Evolutionary conservation across 1,139 yeast species (phyloP).

Genomic region (Sugiyamaella paludigena): DNA sequence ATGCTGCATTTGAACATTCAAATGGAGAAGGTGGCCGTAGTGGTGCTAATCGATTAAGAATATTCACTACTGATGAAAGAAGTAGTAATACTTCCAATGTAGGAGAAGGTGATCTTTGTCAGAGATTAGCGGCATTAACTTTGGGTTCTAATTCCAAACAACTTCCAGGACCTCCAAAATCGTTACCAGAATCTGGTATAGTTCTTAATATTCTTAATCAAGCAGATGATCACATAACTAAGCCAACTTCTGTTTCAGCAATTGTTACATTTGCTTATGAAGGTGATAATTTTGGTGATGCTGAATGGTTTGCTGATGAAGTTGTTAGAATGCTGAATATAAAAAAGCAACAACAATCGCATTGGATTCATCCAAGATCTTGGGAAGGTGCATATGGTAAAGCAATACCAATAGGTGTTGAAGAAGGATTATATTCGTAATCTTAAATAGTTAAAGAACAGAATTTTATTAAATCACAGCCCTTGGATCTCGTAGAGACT

Average conservation of each 20-base stretch:
- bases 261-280: constrained; percentile 64
- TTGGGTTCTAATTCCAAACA: constrained; percentile 2
- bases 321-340: constrained; percentile 39
- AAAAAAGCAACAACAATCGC: constrained; percentile 16
- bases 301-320: constrained; percentile 51
- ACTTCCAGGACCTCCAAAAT: constrained; percentile 16
- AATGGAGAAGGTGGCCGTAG: constrained; percentile 18
- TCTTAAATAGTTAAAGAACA: neutral
- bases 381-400: constrained; percentile 88
- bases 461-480: too few relatives aligned
- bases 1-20: constrained; percentile 43
- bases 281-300: constrained; percentile 84
- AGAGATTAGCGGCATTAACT: constrained; percentile 13
- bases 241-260: constrained; percentile 20
- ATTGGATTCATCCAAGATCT: constrained; percentile 61
- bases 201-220: constrained; percentile 28
- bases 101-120: constrained; percentile 9
- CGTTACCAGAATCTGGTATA: constrained; percentile 36
- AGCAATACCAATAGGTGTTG: constrained; percentile 64
- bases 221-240: constrained; percentile 9
- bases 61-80: constrained; percentile 5
- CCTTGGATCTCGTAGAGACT: too few relatives aligned
- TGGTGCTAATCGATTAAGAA: constrained; percentile 7
- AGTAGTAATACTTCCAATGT: neutral
- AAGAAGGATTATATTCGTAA: constrained; percentile 72